Conservation (phyloP, 2,329 filamentous ascomycete species). For the Metarhizium humberi region DNA sequence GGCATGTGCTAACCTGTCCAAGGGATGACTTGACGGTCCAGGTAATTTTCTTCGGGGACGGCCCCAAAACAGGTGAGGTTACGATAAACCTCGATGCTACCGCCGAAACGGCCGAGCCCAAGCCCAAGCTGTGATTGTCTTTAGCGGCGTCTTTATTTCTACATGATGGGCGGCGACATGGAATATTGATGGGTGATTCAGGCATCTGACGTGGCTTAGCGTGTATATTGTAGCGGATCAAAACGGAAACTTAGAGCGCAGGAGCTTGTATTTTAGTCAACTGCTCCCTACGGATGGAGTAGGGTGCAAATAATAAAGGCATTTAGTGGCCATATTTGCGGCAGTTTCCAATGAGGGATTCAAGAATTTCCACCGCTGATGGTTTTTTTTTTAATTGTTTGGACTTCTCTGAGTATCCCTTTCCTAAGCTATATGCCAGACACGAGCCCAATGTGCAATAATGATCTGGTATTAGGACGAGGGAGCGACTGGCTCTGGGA, state of each 20-base stretch:
- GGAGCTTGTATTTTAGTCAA: background rate
- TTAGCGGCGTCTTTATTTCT: background rate
- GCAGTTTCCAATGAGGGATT: background rate
- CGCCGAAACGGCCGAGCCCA: slow-evolving; percentile 34
- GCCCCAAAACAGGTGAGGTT: slow-evolving; percentile 66
- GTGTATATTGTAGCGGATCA: background rate
- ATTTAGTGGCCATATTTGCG: background rate
- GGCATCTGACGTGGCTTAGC: background rate
- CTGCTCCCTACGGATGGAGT: background rate
- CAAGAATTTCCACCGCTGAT: background rate
- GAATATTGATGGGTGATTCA: background rate
- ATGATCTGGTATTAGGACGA: background rate
- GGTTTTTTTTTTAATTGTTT: background rate
- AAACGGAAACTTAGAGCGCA: background rate
- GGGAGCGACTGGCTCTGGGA: background rate
- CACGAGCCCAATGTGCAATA: slow-evolving; percentile 1
- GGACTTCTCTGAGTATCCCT: background rate
- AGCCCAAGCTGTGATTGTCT: slow-evolving; percentile 28
- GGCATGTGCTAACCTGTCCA: background rate
- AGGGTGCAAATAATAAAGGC: background rate
- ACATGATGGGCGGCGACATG: background rate
- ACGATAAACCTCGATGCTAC: slow-evolving; percentile 82
- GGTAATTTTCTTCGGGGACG: slow-evolving; percentile 95
- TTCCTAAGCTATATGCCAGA: slow-evolving; percentile 1
- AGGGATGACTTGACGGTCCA: slow-evolving; percentile 95